Evolutionary conservation across 176 grass and related monocot genomes (phyloP), one percentile per base, ranked within the genome.

Genomic region (Chrysopogon serrulatus): DNA sequence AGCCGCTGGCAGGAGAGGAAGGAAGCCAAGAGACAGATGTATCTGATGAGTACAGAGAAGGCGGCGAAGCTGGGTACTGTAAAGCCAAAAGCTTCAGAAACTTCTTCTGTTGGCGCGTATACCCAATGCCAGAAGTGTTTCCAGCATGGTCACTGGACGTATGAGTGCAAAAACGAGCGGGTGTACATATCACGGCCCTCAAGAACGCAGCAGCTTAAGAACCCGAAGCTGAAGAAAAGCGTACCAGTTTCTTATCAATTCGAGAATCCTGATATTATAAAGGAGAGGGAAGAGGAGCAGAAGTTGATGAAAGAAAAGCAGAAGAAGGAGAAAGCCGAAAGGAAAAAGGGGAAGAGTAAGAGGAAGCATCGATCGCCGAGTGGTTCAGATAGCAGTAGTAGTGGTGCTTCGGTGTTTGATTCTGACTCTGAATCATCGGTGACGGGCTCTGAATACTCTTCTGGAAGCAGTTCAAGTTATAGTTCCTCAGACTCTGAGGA

Each of bases 11-110:
- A 92, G 56, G 90, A 97, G 81, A 92, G 82, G 78, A 93, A 98
- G 67, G 92, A 91, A 88, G 92, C 86, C 32, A 98, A 98, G 88
- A 86, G 88, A 45, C 86, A 90, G 74, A 93, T 98, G 92, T 94
- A 98, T 82, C 89, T 95, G 37, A 90, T 90, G 87, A 99, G 93
- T 73, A 96, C 87, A 27, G 89, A 98, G 75, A 94, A 87, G 65
- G 87, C 93, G 80, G 91, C 86, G 1, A 87, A 65, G 72, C 60
- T 95, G 60, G 96, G 86, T 56, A 81, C 79, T 0, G 93, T 88
- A 87, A 96, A 86, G 85, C 56, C 68, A 34, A 94, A 94, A 61
- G 24, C 77, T 75, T 85, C 74, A 37, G 31, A 74, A 79, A 47
- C 81, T 70, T 84, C 78, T 80, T 65, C 61, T n/a, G 51, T 42